Evolutionary conservation across 2,329 filamentous ascomycete genomes (phyloP).

Genomic region (Chrysosporium queenslandicum): DNA sequence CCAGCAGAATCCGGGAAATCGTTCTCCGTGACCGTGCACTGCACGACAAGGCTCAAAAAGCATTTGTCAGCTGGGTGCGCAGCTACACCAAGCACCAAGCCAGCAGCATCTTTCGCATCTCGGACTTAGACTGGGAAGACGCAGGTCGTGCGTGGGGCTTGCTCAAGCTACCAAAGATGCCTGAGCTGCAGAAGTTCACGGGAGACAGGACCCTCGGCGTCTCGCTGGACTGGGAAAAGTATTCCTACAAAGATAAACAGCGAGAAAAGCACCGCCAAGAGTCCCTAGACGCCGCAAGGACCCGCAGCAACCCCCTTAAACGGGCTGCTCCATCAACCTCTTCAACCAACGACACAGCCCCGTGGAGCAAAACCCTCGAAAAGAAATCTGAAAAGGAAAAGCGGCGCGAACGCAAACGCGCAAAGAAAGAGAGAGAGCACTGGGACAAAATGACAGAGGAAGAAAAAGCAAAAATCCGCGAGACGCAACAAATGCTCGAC

Average conservation of each 20-base stretch:
- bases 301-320: constrained; percentile 39
- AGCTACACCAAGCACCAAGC: constrained; percentile 87
- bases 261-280: constrained; percentile 56
- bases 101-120: constrained; percentile 75
- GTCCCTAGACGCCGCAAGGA: constrained; percentile 43
- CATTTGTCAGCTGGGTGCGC: constrained; percentile 87
- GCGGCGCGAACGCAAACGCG: constrained; percentile 54
- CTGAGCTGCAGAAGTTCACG: constrained; percentile 66
- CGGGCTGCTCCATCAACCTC: constrained; percentile 32
- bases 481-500: constrained; percentile 55
- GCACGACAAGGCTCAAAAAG: constrained; percentile 80
- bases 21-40: constrained; percentile 53
- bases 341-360: constrained; percentile 47
- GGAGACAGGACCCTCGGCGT: constrained; percentile 56
- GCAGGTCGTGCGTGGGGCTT: constrained; percentile 77
- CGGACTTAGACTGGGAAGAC: constrained; percentile 75
- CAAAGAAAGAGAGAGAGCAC: constrained; percentile 54
- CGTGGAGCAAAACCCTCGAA: constrained; percentile 64
- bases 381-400: constrained; percentile 53
- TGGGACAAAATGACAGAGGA: constrained; percentile 59
- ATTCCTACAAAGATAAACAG: constrained; percentile 60
- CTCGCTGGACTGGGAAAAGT: constrained; percentile 51
- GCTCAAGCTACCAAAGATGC: constrained; percentile 83
- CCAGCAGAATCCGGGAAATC: constrained; percentile 50
- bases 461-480: constrained; percentile 52